Evolutionary conservation across 192 early-diverging fungal species (phyloP).

Genomic region (Backusella liffmaniae): DNA sequence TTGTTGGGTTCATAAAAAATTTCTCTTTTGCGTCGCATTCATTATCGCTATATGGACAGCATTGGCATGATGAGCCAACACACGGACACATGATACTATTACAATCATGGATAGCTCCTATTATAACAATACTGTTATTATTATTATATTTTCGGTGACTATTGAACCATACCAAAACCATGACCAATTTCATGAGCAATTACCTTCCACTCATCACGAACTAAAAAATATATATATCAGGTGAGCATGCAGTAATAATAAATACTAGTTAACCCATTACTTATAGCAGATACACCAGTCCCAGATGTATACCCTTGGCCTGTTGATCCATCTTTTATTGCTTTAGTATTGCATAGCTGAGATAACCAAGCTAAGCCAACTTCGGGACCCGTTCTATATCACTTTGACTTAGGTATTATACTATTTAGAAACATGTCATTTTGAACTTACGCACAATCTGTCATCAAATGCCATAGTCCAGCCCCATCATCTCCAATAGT

Average conservation of each 20-base stretch:
- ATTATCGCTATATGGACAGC: slow-evolving; percentile 72
- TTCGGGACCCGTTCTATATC: slow-evolving; percentile 61
- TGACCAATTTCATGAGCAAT: slow-evolving; percentile 95
- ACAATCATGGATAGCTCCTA: slow-evolving; percentile 87
- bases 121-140: neutral
- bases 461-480: slow-evolving; percentile 96
- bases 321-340: slow-evolving; percentile 32
- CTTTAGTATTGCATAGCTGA: slow-evolving; percentile 62
- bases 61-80: slow-evolving; percentile 33
- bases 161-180: slow-evolving; percentile 47
- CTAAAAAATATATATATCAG: neutral
- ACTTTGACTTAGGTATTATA: neutral
- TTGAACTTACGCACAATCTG: slow-evolving; percentile 58
- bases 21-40: slow-evolving; percentile 62
- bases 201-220: slow-evolving; percentile 85
- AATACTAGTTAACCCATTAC: neutral
- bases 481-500: slow-evolving; percentile 64
- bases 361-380: slow-evolving; percentile 90
- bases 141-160: neutral
- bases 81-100: slow-evolving; percentile 61
- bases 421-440: neutral
- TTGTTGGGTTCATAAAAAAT: slow-evolving; percentile 79
- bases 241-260: neutral
- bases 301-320: slow-evolving; percentile 65
- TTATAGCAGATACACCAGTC: slow-evolving; percentile 76